Evolutionary conservation across 495 filamentous ascomycete species (phyloP).

Genomic region (Hypoxylon subgilvum): DNA sequence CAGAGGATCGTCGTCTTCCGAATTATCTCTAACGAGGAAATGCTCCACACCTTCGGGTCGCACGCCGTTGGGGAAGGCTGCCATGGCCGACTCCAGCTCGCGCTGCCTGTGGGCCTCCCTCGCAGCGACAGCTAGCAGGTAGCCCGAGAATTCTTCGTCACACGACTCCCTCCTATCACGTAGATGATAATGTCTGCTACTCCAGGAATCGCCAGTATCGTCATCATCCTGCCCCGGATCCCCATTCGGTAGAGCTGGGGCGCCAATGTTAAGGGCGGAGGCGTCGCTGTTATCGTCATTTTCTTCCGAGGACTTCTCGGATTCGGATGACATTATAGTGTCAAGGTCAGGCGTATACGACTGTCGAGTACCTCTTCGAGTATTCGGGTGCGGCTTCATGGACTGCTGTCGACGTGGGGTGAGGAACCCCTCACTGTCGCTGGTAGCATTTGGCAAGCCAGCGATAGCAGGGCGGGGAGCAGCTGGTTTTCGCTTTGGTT

Average conservation of each 20-base stretch:
- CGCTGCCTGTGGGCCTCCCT: constrained; percentile 74
- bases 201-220: constrained; percentile 46
- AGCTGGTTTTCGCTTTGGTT: constrained; percentile 47
- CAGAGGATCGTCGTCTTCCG: constrained; percentile 48
- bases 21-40: constrained; percentile 61
- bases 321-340: constrained; percentile 45
- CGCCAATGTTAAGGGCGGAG: constrained; percentile 37
- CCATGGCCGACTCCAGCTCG: constrained; percentile 55
- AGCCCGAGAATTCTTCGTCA: constrained; percentile 73
- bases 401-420: constrained; percentile 43
- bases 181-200: constrained; percentile 42
- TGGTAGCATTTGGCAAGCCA: constrained; percentile 26
- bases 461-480: constrained; percentile 28
- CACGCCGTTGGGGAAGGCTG: constrained; percentile 55
- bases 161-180: constrained; percentile 62
- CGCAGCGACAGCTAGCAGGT: constrained; percentile 76
- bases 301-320: constrained; percentile 45
- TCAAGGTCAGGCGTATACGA: constrained; percentile 50
- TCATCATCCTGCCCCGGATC: constrained; percentile 20
- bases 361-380: constrained; percentile 46
- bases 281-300: constrained; percentile 34
- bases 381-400: constrained; percentile 49
- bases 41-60: constrained; percentile 59
- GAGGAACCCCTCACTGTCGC: constrained; percentile 30
- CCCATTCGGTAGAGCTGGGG: constrained; percentile 34